Conservation (phyloP, 441 rosid genomes). For the Adansonia rubrostipa region DNA sequence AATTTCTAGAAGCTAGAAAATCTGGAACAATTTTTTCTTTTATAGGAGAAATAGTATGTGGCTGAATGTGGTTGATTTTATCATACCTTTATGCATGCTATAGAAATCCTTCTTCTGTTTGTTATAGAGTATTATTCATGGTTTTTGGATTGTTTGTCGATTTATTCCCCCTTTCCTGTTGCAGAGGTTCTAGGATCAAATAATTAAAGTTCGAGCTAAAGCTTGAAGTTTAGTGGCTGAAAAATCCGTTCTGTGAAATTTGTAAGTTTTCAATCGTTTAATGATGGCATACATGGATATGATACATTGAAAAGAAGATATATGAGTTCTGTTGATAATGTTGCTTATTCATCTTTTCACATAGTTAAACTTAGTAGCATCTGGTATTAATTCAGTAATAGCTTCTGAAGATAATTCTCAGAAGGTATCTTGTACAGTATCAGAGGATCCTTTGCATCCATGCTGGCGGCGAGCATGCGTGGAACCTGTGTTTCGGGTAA, state of each 20-base stretch:
- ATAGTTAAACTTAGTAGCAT: constrained; percentile 27
- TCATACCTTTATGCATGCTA: background rate
- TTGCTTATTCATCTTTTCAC: constrained; percentile 9
- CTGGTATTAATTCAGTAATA: constrained; percentile 25
- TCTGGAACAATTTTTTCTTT: background rate
- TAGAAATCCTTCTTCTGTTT: background rate
- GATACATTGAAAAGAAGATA: constrained; percentile 10
- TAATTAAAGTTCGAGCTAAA: constrained; percentile 20
- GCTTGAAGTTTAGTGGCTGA: constrained; percentile 20
- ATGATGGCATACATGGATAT: background rate
- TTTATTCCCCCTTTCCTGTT: constrained; percentile 6
- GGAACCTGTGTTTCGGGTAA: constrained; percentile 96
- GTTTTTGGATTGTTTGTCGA: constrained; percentile 8
- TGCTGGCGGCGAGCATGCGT: constrained; percentile 99
- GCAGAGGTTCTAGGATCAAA: constrained; percentile 20
- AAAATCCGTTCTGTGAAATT: constrained; percentile 7
- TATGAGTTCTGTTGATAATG: constrained; percentile 15
- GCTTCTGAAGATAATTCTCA: constrained; percentile 33
- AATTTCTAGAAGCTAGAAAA: background rate
- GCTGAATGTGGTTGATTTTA: background rate
- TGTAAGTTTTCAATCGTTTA: constrained; percentile 6
- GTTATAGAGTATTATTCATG: background rate
- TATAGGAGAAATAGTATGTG: background rate
- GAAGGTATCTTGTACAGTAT: constrained; percentile 36
- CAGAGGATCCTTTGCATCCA: constrained; percentile 72